Conservation (phyloP, 345 rosid species). For the Gossypium mustelinum region DNA sequence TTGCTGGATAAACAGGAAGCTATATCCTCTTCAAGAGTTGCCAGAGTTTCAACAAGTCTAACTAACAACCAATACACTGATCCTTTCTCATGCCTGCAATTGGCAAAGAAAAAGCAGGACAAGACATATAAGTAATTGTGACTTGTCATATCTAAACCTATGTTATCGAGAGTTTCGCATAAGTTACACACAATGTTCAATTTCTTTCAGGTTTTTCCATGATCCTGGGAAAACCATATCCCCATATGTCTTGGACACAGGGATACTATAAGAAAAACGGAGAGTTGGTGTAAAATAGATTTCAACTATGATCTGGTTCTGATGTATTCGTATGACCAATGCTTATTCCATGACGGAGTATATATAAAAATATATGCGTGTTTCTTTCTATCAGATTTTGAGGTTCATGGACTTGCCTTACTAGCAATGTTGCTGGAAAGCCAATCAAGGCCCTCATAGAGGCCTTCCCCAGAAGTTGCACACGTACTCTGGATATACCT, state of each 20-base stretch:
- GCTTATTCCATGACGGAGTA: neutral
- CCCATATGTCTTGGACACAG: too few relatives aligned
- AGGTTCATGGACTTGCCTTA: slow-evolving; percentile 32
- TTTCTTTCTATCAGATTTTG: neutral
- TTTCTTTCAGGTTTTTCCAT: neutral
- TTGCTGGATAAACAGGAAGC: neutral
- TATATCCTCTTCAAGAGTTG: neutral
- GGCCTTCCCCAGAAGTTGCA: slow-evolving; percentile 82
- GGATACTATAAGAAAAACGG: too few relatives aligned
- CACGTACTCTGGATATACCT: slow-evolving; percentile 88
- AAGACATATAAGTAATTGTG: neutral
- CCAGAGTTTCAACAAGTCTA: neutral
- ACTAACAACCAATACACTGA: neutral
- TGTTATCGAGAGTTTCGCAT: too few relatives aligned
- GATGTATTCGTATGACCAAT: neutral
- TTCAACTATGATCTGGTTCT: neutral
- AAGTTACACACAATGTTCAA: neutral
- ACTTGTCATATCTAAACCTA: neutral
- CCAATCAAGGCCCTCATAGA: slow-evolving; percentile 89
- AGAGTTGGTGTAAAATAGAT: neutral
- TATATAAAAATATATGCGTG: neutral
- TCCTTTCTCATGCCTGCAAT: neutral
- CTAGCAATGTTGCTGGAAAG: slow-evolving; percentile 72
- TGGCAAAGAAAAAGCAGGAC: neutral
- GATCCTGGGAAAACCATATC: neutral